These are phyloP conservation scores for Sugiyamaella floridensis DNA, from an alignment of 805 yeast genomes.

Conservation along the genomic window DNA sequence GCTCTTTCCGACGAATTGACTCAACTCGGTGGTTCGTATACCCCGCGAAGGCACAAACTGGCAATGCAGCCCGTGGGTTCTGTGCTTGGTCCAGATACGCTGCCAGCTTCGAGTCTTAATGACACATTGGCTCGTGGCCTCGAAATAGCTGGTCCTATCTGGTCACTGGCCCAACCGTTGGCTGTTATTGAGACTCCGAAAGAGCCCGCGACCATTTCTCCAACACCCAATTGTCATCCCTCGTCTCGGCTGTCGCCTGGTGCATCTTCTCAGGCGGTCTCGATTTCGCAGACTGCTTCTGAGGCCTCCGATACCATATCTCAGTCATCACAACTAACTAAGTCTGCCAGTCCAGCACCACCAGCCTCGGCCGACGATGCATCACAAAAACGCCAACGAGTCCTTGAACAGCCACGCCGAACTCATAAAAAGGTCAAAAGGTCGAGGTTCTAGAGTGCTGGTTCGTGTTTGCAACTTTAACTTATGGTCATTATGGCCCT, in stretches of 20 bases:
- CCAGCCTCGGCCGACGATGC: neutral
- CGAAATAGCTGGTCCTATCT: neutral
- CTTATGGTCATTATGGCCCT: neutral
- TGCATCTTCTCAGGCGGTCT: too few relatives aligned
- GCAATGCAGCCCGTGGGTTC: neutral
- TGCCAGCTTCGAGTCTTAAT: neutral
- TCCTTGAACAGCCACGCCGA: neutral
- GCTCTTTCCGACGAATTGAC: neutral
- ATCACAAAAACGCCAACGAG: neutral
- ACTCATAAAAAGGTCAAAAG: neutral
- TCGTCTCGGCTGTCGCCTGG: too few relatives aligned
- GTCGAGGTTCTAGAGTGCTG: neutral
- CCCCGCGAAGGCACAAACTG: neutral
- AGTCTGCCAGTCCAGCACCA: too few relatives aligned
- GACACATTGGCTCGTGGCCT: neutral
- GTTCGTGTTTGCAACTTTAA: neutral
- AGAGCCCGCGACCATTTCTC: too few relatives aligned
- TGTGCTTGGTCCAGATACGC: neutral
- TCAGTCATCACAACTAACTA: too few relatives aligned
- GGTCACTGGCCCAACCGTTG: neutral
- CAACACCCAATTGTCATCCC: too few relatives aligned
- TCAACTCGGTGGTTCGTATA: neutral
- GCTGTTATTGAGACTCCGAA: too few relatives aligned
- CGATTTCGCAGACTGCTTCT: too few relatives aligned
- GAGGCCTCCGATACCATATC: too few relatives aligned